Base-by-base conservation (phyloP, 768 basidiomycete genomes). In the Leccinum olivaceopallidum region DNA sequence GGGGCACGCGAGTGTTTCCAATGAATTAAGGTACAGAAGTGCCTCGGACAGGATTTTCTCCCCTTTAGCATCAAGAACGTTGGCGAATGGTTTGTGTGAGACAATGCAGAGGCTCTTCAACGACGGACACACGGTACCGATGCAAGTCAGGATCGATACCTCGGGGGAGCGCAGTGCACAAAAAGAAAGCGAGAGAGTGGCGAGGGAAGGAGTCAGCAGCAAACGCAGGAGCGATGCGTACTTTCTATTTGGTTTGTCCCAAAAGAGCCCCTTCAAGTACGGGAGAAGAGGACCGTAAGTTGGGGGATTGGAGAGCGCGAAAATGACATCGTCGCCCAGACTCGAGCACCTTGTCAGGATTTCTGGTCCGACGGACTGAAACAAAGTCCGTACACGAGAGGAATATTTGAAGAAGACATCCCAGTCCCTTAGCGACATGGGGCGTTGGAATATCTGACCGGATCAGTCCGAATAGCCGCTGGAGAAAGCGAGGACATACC, bases 351-450 rank as follows among this genome's bases (percentile, higher is more conserved):
- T 24, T 18, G 39, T 47, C 14, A 50, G 2, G 10, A 52, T 0
- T 34, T 58, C 42, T 2, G 58, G 24, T 20, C 39, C 57, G 7
- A 61, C 6, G 3, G 57, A 52, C n/a, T 54, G n/a, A 9, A 14
- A 30, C 37, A 72, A 20, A 28, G 9, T 10, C 36, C 62, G 71
- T 48, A 73, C 36, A 22, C 72, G 65, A 37, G 56, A 57, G 13
- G 71, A 67, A 60, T 74, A 73, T 53, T 26, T 63, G 16, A 59
- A 72, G 53, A 74, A 73, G 26, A 65, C 58, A 16, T 64, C 61
- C 72, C 73, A 73, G 60, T 73, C 73, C 48, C 42, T 64, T 8
- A 69, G 49, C 12, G 63, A 63, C 69, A 73, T 71, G 39, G 69
- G 57, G 30, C 72, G 66, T 49, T 57, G 64, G 39, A 73, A 65